Conservation (phyloP, 192 early-diverging fungal genomes). For the Fimicolochytrium jonesii region DNA sequence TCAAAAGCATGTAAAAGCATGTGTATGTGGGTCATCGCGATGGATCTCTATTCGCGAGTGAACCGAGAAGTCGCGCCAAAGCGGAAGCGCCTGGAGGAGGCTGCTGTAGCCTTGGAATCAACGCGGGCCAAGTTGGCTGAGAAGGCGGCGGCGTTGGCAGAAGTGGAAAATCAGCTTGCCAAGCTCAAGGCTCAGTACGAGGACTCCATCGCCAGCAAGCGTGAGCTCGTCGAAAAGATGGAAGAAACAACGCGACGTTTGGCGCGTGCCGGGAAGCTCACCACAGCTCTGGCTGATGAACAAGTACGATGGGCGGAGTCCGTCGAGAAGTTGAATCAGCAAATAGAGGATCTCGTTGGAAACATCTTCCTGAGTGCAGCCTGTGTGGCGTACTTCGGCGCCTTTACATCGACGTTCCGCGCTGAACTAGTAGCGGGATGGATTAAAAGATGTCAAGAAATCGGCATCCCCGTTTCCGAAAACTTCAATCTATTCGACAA, state of each 20-base stretch:
- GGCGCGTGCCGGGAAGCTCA: constrained; percentile 52
- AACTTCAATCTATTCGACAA: constrained; percentile 49
- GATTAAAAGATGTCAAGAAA: constrained; percentile 47
- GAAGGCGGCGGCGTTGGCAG: constrained; percentile 50
- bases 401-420: constrained; percentile 54
- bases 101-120: constrained; percentile 44
- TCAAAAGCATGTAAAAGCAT: constrained; percentile 56
- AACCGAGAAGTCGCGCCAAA: constrained; percentile 57
- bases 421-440: constrained; percentile 41
- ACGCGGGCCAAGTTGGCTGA: constrained; percentile 54
- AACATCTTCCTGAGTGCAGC: constrained; percentile 58
- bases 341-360: constrained; percentile 51
- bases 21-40: constrained; percentile 62
- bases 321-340: constrained; percentile 43
- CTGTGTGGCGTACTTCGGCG: constrained; percentile 53
- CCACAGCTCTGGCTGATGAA: constrained; percentile 55
- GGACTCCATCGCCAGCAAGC: constrained; percentile 47
- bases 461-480: constrained; percentile 52
- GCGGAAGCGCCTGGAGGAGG: constrained; percentile 51
- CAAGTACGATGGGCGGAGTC: constrained; percentile 59
- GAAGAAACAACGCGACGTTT: constrained; percentile 57
- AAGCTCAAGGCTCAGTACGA: constrained; percentile 58
- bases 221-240: constrained; percentile 55
- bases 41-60: constrained; percentile 57
- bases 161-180: constrained; percentile 54